Percentiles rank a stretch among this genome's conserved stretches.
Conservation (phyloP, 805 yeast genomes). For the Nakazawaea ambrosiae region DNA sequence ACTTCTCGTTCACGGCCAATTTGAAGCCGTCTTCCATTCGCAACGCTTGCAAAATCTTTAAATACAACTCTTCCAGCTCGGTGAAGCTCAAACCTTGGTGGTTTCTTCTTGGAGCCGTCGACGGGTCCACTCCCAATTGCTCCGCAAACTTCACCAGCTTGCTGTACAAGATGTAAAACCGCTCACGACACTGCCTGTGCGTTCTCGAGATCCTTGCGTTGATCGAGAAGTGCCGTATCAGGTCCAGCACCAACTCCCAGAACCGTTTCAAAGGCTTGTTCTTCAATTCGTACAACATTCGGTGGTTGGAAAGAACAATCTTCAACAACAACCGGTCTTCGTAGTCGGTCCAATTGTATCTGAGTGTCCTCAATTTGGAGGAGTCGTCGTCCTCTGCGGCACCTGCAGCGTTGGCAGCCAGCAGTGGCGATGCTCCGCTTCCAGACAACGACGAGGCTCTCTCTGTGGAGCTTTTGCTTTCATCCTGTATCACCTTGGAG, state of each 20-base stretch:
- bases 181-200: conserved; percentile 11
- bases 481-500: neutral
- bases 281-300: conserved; percentile 4
- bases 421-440: too few species aligned
- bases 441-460: too few species aligned
- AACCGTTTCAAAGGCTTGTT: conserved; percentile 10
- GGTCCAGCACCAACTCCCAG: conserved; percentile 11
- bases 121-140: conserved; percentile 9
- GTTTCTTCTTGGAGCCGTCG: conserved; percentile 1
- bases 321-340: conserved; percentile 9
- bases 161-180: conserved; percentile 10
- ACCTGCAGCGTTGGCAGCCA: neutral
- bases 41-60: conserved; percentile 5
- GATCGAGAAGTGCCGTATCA: conserved; percentile 3
- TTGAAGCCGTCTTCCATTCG: conserved; percentile 10
- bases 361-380: conserved; percentile 1
- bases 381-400: conserved; percentile 5
- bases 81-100: conserved; percentile 9
- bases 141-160: conserved; percentile 11
- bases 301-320: conserved; percentile 6
- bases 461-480: too few species aligned
- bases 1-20: conserved; percentile 6
- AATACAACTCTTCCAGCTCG: conserved; percentile 10
- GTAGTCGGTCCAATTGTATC: conserved; percentile 11
- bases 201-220: conserved; percentile 7